Evolutionary conservation across 495 filamentous ascomycete species (phyloP).

Genomic region (Trichoderma gamsii): DNA sequence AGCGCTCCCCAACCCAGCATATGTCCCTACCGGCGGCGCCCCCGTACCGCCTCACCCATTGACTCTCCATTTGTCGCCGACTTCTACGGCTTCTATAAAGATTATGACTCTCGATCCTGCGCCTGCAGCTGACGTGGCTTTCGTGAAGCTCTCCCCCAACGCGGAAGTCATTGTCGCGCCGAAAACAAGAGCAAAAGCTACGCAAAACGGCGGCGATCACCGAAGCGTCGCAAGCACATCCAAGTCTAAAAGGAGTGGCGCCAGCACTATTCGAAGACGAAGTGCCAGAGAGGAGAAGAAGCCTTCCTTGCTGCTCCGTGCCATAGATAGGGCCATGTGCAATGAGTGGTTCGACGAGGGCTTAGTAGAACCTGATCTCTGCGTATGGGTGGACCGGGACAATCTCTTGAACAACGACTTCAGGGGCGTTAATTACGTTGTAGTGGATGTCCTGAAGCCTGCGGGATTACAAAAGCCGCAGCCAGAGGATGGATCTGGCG

Average conservation of each 20-base stretch:
- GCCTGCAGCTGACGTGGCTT: conserved; percentile 61
- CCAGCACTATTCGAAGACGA: conserved; percentile 59
- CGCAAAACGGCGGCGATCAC: conserved; percentile 48
- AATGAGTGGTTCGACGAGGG: conserved; percentile 67
- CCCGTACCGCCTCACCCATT: conserved; percentile 62
- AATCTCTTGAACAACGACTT: conserved; percentile 60
- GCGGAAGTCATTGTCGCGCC: conserved; percentile 96
- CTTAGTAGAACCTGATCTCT: conserved; percentile 53
- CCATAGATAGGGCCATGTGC: conserved; percentile 60
- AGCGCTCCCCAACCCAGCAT: conserved; percentile 78
- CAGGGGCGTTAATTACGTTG: conserved; percentile 64
- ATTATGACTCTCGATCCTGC: conserved; percentile 71
- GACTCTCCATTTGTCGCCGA: conserved; percentile 88
- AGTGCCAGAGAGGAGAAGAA: conserved; percentile 54
- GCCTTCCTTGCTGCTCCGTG: conserved; percentile 68
- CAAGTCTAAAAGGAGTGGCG: conserved; percentile 62
- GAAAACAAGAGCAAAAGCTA: conserved; percentile 53
- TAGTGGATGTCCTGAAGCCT: conserved; percentile 72
- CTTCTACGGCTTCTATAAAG: conserved; percentile 87
- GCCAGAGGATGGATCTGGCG: conserved; percentile 52
- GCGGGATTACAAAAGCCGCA: conserved; percentile 71
- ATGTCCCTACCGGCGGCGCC: conserved; percentile 40
- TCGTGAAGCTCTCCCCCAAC: conserved; percentile 87
- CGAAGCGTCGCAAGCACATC: conserved; percentile 64
- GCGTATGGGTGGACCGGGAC: conserved; percentile 78